phyloP scores from a whole-genome alignment of 192 early-diverging fungal genomes.

The Backusella circina region DNA sequence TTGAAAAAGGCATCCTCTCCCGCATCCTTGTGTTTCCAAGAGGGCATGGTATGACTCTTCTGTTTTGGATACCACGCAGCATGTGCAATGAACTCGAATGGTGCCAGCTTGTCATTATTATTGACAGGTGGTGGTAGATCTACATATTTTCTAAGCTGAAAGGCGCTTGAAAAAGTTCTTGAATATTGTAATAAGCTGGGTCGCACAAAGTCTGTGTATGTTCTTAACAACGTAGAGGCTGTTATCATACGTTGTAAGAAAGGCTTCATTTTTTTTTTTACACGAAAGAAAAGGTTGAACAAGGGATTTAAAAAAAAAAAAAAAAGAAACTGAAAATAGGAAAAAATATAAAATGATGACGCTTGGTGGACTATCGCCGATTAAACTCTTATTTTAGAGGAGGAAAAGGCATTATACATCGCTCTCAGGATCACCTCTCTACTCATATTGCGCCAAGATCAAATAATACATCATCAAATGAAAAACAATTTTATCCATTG shows the following conservation, averaged over 20 bases:
- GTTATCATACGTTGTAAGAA: background rate
- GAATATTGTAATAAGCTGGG: background rate
- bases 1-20: constrained; percentile 62
- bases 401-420: too few relatives aligned
- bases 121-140: background rate
- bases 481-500: too few relatives aligned
- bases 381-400: too few relatives aligned
- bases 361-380: too few relatives aligned
- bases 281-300: background rate
- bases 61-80: constrained; percentile 32
- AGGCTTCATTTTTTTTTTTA: background rate
- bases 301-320: background rate
- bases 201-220: background rate
- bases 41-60: constrained; percentile 12
- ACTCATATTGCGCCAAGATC: too few relatives aligned
- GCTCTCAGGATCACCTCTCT: too few relatives aligned
- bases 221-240: background rate
- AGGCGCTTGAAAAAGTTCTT: background rate
- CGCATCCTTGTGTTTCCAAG: constrained; percentile 46
- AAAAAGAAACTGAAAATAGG: background rate
- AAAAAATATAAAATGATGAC: background rate
- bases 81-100: constrained; percentile 29
- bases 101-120: background rate
- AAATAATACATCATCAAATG: too few relatives aligned
- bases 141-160: background rate